These are phyloP conservation scores for Trichosphaerium sp. DNA, from an alignment of 78 protist species.

Conservation along the genomic window DNA sequence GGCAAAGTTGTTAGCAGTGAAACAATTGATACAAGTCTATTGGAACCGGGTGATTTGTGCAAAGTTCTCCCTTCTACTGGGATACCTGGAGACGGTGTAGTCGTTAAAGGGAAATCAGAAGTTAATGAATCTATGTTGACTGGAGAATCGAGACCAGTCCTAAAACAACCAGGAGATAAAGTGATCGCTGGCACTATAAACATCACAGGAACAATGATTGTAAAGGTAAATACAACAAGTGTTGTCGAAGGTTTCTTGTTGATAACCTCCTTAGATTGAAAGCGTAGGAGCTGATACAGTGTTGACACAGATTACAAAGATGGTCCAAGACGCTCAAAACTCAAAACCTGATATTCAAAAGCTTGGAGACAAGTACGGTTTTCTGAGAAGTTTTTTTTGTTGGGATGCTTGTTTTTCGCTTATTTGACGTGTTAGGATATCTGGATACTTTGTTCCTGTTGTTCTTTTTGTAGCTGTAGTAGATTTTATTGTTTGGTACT, in stretches of 20 bases:
- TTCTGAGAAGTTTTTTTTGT: too few species aligned
- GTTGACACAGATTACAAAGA: conserved; percentile 58
- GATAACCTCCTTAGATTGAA: too few species aligned
- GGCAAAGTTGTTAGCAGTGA: conserved; percentile 12
- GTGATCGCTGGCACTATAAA: conserved; percentile 87
- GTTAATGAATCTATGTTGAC: conserved; percentile 88
- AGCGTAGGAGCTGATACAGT: conserved; percentile 73
- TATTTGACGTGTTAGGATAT: too few species aligned
- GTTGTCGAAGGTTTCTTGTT: too few species aligned
- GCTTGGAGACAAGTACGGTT: conserved; percentile 68
- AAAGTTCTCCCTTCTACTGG: conserved; percentile 50
- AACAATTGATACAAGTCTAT: conserved; percentile 28
- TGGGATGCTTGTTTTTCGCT: too few species aligned
- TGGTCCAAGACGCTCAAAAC: conserved; percentile 87
- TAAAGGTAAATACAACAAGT: conserved; percentile 44
- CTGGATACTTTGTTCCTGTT: conserved; percentile 76
- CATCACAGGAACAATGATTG: conserved; percentile 30
- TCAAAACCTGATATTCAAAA: conserved; percentile 54
- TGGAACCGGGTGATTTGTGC: conserved; percentile 60
- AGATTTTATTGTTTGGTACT: conserved; percentile 61
- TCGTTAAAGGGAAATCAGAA: conserved; percentile 24
- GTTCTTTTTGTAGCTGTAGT: conserved; percentile 64
- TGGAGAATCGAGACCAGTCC: conserved; percentile 77
- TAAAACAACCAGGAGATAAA: conserved; percentile 41
- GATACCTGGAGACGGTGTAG: conserved; percentile 70